phyloP scores from a whole-genome alignment of 306 rosid species.

The Heteromeles arbutifolia region DNA sequence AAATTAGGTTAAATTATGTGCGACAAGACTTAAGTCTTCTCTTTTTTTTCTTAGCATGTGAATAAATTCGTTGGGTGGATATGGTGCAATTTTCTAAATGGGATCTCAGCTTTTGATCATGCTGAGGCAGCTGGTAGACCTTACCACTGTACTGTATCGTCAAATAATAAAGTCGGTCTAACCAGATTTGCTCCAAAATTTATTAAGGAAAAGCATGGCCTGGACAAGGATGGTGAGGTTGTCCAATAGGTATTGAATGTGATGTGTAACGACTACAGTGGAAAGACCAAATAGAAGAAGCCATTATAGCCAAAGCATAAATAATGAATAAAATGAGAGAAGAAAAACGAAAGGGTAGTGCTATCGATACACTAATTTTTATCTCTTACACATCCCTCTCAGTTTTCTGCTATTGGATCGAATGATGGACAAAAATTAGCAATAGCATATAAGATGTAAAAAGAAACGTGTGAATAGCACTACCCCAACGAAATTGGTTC shows the following conservation, averaged over 20 bases:
- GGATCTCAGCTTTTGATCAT: neutral
- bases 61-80: neutral
- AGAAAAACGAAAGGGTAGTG: neutral
- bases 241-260: neutral
- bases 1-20: neutral
- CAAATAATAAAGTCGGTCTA: neutral
- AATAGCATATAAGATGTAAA: too few relatives aligned
- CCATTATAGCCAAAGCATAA: neutral
- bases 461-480: fast-evolving
- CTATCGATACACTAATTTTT: too few relatives aligned
- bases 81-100: conserved; percentile 1
- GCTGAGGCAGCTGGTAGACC: neutral
- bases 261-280: neutral
- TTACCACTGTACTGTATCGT: neutral
- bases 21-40: neutral
- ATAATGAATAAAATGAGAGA: neutral
- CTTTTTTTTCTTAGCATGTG: neutral
- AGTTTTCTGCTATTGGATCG: too few relatives aligned
- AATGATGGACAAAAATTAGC: too few relatives aligned
- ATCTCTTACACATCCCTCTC: too few relatives aligned
- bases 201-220: neutral
- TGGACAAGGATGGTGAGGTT: neutral
- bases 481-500: neutral
- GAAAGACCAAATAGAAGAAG: neutral
- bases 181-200: neutral